Conservation (phyloP, 306 rosid genomes). For the Vigna reflexopilosa region DNA sequence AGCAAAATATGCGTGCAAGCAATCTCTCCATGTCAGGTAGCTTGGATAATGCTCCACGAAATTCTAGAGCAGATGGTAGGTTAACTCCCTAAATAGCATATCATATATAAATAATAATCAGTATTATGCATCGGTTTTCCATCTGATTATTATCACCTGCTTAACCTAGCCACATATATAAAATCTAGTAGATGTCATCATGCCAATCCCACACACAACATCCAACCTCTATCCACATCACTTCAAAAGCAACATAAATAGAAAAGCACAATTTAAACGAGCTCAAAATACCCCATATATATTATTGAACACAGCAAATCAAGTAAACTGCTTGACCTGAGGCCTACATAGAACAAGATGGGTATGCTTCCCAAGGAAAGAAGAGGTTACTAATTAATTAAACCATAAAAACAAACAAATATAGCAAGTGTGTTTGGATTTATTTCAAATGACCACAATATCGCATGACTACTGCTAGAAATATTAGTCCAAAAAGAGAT, state of each 20-base stretch:
- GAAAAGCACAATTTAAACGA: conserved; percentile 24
- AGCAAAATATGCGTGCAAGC: conserved; percentile 81
- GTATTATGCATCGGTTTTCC: conserved; percentile 11
- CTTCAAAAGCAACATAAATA: conserved; percentile 31
- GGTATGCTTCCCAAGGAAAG: background rate
- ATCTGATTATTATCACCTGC: background rate
- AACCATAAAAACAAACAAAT: background rate
- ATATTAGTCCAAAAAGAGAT: conserved; percentile 11
- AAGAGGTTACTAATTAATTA: background rate
- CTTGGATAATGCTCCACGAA: conserved; percentile 68
- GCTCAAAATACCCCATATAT: conserved; percentile 14
- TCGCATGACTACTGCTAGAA: background rate
- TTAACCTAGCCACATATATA: conserved; percentile 30
- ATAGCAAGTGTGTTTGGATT: background rate
- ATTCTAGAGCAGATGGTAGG: conserved; percentile 74
- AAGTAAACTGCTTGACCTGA: conserved; percentile 1
- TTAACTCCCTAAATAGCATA: conserved; percentile 73
- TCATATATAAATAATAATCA: conserved; percentile 29
- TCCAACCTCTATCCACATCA: background rate
- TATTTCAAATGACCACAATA: conserved; percentile 19
- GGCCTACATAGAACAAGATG: conserved; percentile 30
- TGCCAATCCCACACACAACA: background rate
- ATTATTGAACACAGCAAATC: conserved; percentile 18
- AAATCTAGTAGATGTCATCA: conserved; percentile 12
- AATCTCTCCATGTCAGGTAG: conserved; percentile 88